phyloP scores from a whole-genome alignment of 441 rosid genomes.

The Pelargonium fulgidum region DNA sequence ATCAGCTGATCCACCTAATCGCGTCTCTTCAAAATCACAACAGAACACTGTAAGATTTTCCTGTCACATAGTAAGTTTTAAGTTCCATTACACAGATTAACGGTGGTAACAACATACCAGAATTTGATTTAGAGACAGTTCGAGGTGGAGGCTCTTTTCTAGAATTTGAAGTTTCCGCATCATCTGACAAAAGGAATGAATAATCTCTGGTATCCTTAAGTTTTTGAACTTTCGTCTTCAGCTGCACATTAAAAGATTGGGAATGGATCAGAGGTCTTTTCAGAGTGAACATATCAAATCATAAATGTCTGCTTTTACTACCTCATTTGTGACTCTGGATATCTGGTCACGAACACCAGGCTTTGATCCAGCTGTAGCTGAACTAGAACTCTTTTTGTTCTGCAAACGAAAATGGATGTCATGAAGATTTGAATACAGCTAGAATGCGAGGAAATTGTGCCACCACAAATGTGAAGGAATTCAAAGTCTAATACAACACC shows the following conservation, averaged over 20 bases:
- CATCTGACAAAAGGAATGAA: constrained; percentile 75
- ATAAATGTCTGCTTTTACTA: constrained; percentile 18
- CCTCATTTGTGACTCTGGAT: constrained; percentile 50
- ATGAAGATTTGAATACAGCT: constrained; percentile 15
- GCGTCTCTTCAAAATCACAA: constrained; percentile 75
- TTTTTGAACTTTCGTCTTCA: constrained; percentile 51
- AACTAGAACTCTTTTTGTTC: constrained; percentile 43
- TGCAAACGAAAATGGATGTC: constrained; percentile 30
- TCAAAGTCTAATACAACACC: neutral
- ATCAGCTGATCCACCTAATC: constrained; percentile 33
- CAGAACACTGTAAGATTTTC: constrained; percentile 61
- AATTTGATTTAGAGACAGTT: constrained; percentile 27
- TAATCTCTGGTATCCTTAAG: constrained; percentile 77
- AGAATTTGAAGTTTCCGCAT: constrained; percentile 54
- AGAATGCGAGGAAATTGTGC: neutral
- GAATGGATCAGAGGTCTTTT: constrained; percentile 12
- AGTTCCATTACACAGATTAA: constrained; percentile 9
- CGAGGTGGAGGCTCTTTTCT: constrained; percentile 41
- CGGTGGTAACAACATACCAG: too few species aligned
- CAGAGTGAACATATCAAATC: neutral
- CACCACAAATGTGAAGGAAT: neutral
- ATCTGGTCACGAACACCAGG: constrained; percentile 28
- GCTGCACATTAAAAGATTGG: constrained; percentile 30
- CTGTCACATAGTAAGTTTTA: constrained; percentile 42
- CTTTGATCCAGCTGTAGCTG: constrained; percentile 32